A percentile compares a stretch with the other conserved stretches of the same genome.
Conservation (phyloP, 1,284 basidiomycete species). For the Leccinum griseonigrum region DNA sequence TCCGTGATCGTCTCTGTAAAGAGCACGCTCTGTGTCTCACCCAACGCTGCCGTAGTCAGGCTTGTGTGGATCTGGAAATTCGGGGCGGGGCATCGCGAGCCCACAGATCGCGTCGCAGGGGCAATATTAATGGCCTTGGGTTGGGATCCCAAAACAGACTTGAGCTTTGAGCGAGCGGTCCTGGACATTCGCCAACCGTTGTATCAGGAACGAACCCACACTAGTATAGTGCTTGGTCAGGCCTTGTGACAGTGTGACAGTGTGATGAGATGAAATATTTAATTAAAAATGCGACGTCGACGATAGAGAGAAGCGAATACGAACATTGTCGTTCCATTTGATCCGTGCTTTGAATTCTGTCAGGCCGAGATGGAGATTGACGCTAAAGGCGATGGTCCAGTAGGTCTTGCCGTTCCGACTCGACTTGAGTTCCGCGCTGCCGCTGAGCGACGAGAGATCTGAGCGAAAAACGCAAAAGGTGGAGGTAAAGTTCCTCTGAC, state of each 20-base stretch:
- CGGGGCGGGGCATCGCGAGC: constrained; percentile 18
- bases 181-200: constrained; percentile 30
- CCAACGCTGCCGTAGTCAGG: constrained; percentile 5
- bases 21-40: constrained; percentile 8
- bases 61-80: constrained; percentile 13
- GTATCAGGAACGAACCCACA: constrained; percentile 12
- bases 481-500: too few species aligned
- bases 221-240: constrained; percentile 46
- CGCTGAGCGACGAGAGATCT: constrained; percentile 21
- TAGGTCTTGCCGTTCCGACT: constrained; percentile 65
- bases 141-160: constrained; percentile 29
- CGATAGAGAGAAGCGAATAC: constrained; percentile 18
- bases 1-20: neutral
- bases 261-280: constrained; percentile 25
- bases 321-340: constrained; percentile 74
- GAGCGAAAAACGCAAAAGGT: too few species aligned
- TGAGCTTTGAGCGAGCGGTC: constrained; percentile 21
- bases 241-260: constrained; percentile 33
- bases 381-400: constrained; percentile 75
- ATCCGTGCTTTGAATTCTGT: constrained; percentile 78
- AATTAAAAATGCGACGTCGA: neutral
- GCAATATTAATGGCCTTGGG: constrained; percentile 26
- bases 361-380: constrained; percentile 77
- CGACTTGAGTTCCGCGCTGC: constrained; percentile 63
- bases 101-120: constrained; percentile 24